phyloP scores from a whole-genome alignment of 352 stramenopile species.

The Phytophthora pluvialis region DNA sequence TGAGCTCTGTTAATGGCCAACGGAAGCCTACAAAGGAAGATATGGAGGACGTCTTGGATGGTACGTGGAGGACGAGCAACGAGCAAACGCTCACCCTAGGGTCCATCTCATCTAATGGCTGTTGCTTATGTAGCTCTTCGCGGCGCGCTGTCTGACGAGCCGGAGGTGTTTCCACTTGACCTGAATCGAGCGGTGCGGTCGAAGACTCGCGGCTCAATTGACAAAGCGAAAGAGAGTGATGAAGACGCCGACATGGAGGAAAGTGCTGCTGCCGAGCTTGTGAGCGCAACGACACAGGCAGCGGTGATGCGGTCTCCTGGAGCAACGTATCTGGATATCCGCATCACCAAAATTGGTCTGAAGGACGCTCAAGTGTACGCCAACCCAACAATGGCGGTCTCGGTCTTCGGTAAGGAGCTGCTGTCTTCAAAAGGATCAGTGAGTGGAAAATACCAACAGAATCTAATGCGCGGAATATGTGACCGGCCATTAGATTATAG shows the following conservation, averaged over 20 bases:
- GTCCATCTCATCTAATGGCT: neutral
- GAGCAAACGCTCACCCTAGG: too few relatives aligned
- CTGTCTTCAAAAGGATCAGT: too few relatives aligned
- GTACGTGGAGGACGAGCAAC: constrained; percentile 26
- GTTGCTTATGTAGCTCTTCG: constrained; percentile 38
- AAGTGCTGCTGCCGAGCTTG: constrained; percentile 26
- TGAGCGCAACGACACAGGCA: constrained; percentile 21
- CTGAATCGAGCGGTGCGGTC: constrained; percentile 19
- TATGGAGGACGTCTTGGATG: constrained; percentile 65
- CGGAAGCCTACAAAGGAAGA: constrained; percentile 70
- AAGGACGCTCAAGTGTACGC: constrained; percentile 72
- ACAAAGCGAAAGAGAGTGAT: constrained; percentile 40
- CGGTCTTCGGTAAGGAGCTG: constrained; percentile 49
- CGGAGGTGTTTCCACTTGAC: constrained; percentile 50
- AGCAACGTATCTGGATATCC: constrained; percentile 59
- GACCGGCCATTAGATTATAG: constrained; percentile 40
- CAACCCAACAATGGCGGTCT: constrained; percentile 71
- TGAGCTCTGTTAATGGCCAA: constrained; percentile 67
- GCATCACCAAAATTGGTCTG: constrained; percentile 61
- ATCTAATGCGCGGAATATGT: neutral
- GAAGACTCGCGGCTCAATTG: constrained; percentile 34
- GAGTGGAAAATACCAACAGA: too few relatives aligned
- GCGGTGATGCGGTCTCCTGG: constrained; percentile 31
- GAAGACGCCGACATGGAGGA: constrained; percentile 31
- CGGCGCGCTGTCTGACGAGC: constrained; percentile 41